A percentile compares a stretch with the other conserved stretches of the same genome.
phyloP scores from a whole-genome alignment of 140 eudicot genomes.

The Erigeron philadelphicus region DNA sequence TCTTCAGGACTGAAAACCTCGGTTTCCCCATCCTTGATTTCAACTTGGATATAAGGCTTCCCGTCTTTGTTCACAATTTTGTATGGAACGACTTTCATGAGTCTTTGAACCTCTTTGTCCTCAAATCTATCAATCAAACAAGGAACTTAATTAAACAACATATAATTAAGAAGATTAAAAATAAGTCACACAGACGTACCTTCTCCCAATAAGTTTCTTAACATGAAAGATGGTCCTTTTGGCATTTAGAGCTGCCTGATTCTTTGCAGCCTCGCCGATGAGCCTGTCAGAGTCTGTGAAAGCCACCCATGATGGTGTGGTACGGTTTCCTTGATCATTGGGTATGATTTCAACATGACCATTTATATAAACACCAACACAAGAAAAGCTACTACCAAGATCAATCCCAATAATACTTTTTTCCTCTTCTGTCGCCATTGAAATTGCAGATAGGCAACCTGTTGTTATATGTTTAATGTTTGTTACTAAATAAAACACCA shows the following conservation, averaged over 20 bases:
- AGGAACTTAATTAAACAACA: not conserved
- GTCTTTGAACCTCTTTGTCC: constrained; percentile 40
- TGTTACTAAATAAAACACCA: not conserved
- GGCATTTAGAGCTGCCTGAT: constrained; percentile 63
- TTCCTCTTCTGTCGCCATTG: constrained; percentile 51
- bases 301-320: constrained; percentile 84
- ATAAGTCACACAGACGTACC: too few relatives aligned
- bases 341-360: constrained; percentile 80
- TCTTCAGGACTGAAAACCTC: constrained; percentile 43
- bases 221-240: constrained; percentile 52
- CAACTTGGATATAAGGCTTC: constrained; percentile 36
- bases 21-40: constrained; percentile 31
- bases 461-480: not conserved
- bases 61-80: constrained; percentile 37
- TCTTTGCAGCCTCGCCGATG: constrained; percentile 85
- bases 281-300: constrained; percentile 63
- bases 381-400: constrained; percentile 69
- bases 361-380: constrained; percentile 77
- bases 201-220: too few relatives aligned
- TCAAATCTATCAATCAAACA: constrained; percentile 30
- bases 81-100: constrained; percentile 34
- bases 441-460: constrained; percentile 49
- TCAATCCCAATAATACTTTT: constrained; percentile 67
- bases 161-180: not conserved
- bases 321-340: constrained; percentile 78